These are phyloP conservation scores for Thraustotheca clavata DNA, from an alignment of 352 stramenopile genomes.

Conservation along the genomic window DNA sequence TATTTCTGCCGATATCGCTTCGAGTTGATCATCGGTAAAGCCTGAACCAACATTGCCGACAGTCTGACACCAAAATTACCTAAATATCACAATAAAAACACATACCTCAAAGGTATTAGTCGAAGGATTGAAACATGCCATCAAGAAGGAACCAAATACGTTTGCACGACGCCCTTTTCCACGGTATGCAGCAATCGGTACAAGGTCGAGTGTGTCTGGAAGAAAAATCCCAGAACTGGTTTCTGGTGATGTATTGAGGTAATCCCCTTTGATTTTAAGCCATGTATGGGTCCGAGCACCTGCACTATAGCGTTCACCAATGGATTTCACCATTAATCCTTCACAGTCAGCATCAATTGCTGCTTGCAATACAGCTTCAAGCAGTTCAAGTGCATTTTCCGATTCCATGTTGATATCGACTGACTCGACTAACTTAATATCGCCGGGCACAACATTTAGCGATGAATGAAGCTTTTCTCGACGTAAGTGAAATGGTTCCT, in stretches of 20 bases:
- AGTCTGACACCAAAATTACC: slow-evolving; percentile 30
- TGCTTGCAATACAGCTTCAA: slow-evolving; percentile 36
- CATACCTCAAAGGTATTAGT: slow-evolving; percentile 91
- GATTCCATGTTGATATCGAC: slow-evolving; percentile 33
- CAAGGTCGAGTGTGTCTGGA: slow-evolving; percentile 92
- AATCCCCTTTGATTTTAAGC: slow-evolving; percentile 84
- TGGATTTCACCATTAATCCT: slow-evolving; percentile 69
- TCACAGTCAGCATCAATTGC: slow-evolving; percentile 59
- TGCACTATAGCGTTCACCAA: slow-evolving; percentile 56
- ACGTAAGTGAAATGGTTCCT: slow-evolving; percentile 37
- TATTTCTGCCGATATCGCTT: slow-evolving; percentile 49
- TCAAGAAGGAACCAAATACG: slow-evolving; percentile 96
- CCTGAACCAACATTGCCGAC: slow-evolving; percentile 93
- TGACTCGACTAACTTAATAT: slow-evolving; percentile 55
- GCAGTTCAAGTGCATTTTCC: not conserved
- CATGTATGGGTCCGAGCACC: slow-evolving; percentile 64
- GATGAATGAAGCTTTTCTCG: slow-evolving; percentile 30
- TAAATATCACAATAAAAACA: not conserved
- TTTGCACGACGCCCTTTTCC: slow-evolving; percentile 92
- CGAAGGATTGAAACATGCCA: slow-evolving; percentile 93
- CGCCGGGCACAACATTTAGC: slow-evolving; percentile 30
- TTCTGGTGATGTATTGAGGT: slow-evolving; percentile 30
- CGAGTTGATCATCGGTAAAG: slow-evolving; percentile 95
- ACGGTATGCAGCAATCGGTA: slow-evolving; percentile 97
- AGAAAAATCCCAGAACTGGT: slow-evolving; percentile 49